Base-by-base conservation (phyloP, 78 protist species). In the Anaeramoeba flamelloides region DNA sequence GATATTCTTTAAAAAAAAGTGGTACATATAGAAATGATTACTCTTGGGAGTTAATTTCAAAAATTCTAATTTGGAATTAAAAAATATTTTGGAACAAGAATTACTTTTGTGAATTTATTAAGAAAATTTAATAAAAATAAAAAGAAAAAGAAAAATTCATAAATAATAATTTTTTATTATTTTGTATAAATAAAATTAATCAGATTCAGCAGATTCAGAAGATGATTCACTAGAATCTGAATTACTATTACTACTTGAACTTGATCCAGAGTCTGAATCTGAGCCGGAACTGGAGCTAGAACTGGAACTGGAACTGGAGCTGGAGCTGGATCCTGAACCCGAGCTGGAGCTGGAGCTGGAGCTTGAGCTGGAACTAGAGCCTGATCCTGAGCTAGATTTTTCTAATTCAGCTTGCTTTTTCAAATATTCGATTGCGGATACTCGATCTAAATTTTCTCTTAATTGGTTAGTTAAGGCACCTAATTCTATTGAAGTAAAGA, bases 401-500 rank as follows among this genome's bases (percentile, higher is more conserved):
- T 53, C 17, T 53, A 26, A 26, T 53, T 17, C 8, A 53, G 69
- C 69, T 26, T 53, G 8, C 8, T 53, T 53, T 53, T 53, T 53
- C 34, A 17, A 8, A 53, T 53, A n/a, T 53, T 53, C 69, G 8
- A 26, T 53, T 53, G 17, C 8, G 17, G 17, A 53, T 53, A 26
- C 69, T 53, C 17, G 69, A 53, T n/a, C n/a, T n/a, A 53, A 17
- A 53, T 53, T 17, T 53, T 53, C 69, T 26, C 69, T 53, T 26
- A 53, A 53, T 26, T 26, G 17, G 17, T 53, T 26, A 53, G 95
- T 90, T 41, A 94, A 82, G 64, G 90, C 92, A 39, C 97, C 97
- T 26, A 93, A 84, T 30, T 90, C 93, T 65, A 95, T 94, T 3
- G 91, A 83, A 0, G 94, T 93, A 85, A 90, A 95, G 84, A 93